Percentiles rank a stretch among this genome's conserved stretches.
These are phyloP conservation scores for Ilyonectria mors-panacis DNA, from an alignment of 2,329 filamentous ascomycete genomes.

Conservation along the genomic window DNA sequence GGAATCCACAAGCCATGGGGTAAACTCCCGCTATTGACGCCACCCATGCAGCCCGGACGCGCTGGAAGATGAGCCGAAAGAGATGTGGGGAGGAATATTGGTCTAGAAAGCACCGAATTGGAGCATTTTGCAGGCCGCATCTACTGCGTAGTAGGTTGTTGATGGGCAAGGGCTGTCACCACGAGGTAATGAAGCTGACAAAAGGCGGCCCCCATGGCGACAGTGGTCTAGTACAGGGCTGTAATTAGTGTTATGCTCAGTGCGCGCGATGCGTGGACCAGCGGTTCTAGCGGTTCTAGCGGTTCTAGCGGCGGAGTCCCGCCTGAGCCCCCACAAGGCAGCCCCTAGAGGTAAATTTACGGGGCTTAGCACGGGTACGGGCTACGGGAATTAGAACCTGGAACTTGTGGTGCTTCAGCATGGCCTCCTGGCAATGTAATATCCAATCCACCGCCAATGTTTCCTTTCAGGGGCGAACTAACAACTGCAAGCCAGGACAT, in stretches of 20 bases:
- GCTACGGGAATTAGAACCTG: neutral
- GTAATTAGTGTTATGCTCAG: neutral
- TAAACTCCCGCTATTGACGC: neutral
- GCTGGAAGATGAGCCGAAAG: neutral
- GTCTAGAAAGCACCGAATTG: neutral
- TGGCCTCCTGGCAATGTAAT: conserved; percentile 3
- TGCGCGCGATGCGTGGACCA: neutral
- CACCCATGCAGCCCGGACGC: neutral
- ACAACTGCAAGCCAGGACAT: neutral
- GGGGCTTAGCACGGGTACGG: neutral
- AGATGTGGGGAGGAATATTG: neutral
- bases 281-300: conserved; percentile 2
- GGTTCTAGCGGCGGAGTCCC: neutral
- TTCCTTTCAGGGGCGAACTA: neutral
- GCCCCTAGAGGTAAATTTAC: neutral
- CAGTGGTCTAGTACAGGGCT: neutral
- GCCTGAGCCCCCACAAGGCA: neutral
- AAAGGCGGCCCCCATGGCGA: neutral
- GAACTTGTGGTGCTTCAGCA: neutral
- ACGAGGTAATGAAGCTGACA: neutral
- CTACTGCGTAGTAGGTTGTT: too few species aligned
- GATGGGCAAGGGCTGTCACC: neutral
- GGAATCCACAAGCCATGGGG: neutral
- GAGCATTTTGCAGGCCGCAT: neutral
- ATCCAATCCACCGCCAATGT: neutral